A percentile compares a stretch with the other conserved stretches of the same genome.
Conservation (phyloP, 768 basidiomycete genomes). For the Tylopilus sp. region DNA sequence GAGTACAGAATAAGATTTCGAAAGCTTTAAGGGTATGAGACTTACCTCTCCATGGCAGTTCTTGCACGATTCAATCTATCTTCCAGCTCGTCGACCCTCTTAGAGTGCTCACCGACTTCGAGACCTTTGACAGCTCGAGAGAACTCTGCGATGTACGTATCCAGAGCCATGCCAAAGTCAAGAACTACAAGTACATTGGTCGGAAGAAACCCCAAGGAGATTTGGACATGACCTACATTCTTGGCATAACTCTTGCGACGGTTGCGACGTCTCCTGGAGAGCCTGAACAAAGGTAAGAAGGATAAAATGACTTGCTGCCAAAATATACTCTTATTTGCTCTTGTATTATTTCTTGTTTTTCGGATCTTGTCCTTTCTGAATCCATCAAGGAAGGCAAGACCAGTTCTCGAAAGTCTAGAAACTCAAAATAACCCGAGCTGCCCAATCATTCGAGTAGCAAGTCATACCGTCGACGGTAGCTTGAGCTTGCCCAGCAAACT, state of each 20-base stretch:
- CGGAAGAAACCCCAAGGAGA: too few species aligned
- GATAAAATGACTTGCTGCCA: neutral
- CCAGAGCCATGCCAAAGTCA: conserved; percentile 13
- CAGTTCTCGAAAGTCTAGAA: conserved; percentile 15
- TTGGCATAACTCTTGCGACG: conserved; percentile 19
- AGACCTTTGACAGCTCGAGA: conserved; percentile 11
- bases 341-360: conserved; percentile 15
- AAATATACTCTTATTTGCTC: conserved; percentile 14
- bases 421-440: neutral
- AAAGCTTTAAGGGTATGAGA: too few species aligned
- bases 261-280: conserved; percentile 14
- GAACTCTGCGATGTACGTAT: conserved; percentile 14
- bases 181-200: too few species aligned
- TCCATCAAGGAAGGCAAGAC: conserved; percentile 16
- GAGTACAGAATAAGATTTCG: too few species aligned
- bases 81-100: conserved; percentile 3
- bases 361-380: neutral
- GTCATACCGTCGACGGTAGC: conserved; percentile 14
- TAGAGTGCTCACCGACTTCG: neutral
- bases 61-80: conserved; percentile 1
- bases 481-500: conserved; percentile 20
- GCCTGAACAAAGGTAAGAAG: conserved; percentile 8
- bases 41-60: conserved; percentile 16
- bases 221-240: conserved; percentile 8
- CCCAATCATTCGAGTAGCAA: neutral